Percentiles rank a stretch among this genome's conserved stretches.
These are phyloP conservation scores for Colletotrichum tanaceti DNA, from an alignment of 2,329 filamentous ascomycete species.

Conservation along the genomic window DNA sequence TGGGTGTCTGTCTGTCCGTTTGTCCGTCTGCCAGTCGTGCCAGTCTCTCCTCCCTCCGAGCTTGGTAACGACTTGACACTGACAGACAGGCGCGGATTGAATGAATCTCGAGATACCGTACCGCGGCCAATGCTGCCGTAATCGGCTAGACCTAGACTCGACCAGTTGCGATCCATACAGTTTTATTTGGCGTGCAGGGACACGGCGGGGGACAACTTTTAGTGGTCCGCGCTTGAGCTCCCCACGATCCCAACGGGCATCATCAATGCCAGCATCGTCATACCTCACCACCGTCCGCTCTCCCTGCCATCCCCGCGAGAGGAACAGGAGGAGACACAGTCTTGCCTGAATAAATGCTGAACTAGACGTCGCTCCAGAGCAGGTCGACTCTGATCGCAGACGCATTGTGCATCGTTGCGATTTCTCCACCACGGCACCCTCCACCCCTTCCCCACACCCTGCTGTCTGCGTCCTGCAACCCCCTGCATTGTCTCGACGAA, in stretches of 20 bases:
- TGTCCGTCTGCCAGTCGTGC: neutral
- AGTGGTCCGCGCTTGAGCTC: constrained; percentile 5
- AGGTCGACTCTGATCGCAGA: neutral
- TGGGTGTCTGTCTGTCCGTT: neutral
- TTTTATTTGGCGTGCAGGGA: constrained; percentile 23
- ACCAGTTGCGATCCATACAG: constrained; percentile 15
- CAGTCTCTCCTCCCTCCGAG: neutral
- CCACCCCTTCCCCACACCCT: too few relatives aligned
- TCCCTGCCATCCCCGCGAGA: neutral
- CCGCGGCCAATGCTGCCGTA: constrained; percentile 9
- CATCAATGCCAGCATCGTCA: neutral
- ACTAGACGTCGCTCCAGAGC: neutral
- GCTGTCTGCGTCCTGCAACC: neutral
- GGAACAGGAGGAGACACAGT: neutral
- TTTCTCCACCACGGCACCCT: constrained; percentile 16
- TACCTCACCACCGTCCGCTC: too few relatives aligned
- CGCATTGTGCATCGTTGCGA: constrained; percentile 26
- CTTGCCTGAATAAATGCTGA: neutral
- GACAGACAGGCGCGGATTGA: constrained; percentile 11
- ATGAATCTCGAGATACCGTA: constrained; percentile 18
- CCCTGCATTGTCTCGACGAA: constrained; percentile 20
- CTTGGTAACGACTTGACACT: neutral
- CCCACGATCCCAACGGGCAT: neutral
- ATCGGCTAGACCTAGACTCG: constrained; percentile 28
- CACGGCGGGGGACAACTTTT: constrained; percentile 5